Evolutionary conservation across 257 asterid species (phyloP).

Genomic region (Datura wrightii): DNA sequence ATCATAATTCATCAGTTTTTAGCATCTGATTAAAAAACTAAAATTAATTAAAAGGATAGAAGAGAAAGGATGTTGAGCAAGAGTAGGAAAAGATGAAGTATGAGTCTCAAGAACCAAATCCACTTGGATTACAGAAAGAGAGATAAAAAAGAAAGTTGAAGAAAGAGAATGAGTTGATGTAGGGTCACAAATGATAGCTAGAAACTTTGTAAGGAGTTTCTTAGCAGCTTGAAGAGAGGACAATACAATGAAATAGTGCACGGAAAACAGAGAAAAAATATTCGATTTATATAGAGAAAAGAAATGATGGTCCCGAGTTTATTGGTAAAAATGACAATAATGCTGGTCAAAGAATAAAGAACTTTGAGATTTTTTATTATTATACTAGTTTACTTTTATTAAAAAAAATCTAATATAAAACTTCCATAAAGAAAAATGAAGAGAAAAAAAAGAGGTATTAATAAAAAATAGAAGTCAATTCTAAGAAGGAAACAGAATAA

Average conservation of each 20-base stretch:
- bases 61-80: background rate
- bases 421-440: background rate
- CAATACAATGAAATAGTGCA: constrained; percentile 34
- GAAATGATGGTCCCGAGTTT: background rate
- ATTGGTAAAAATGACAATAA: background rate
- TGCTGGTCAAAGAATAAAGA: background rate
- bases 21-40: background rate
- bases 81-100: background rate
- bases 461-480: background rate
- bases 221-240: background rate
- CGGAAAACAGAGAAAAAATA: background rate
- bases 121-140: background rate
- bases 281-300: background rate
- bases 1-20: background rate
- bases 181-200: background rate
- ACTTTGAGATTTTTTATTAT: too few relatives aligned
- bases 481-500: background rate
- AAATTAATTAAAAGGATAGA: background rate
- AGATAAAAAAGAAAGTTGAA: background rate
- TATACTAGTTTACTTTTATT: background rate
- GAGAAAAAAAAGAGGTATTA: background rate
- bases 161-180: background rate
- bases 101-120: background rate
- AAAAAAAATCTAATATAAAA: background rate
- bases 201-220: background rate